These are phyloP conservation scores for Jasminum sambac DNA, from an alignment of 257 asterid genomes.

Conservation along the genomic window DNA sequence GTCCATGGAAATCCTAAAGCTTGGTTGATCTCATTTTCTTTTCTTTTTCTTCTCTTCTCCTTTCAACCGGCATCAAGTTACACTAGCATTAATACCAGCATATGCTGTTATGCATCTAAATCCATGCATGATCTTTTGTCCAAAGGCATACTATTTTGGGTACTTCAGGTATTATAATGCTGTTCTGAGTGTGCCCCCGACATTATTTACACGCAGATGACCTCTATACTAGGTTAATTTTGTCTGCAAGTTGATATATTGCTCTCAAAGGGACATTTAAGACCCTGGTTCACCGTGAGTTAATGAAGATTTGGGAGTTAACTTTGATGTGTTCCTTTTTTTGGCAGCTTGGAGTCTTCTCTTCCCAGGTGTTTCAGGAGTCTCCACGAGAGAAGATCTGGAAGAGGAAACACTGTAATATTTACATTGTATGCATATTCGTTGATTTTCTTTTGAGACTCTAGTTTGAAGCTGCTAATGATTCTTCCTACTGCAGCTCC, in stretches of 20 bases:
- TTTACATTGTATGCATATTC: slow-evolving; percentile 6
- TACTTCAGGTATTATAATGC: neutral
- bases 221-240: too few species aligned
- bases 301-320: slow-evolving; percentile 17
- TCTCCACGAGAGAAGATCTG: slow-evolving; percentile 90
- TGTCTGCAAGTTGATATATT: neutral
- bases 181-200: too few species aligned
- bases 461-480: slow-evolving; percentile 28
- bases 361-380: slow-evolving; percentile 98
- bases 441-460: slow-evolving; percentile 23
- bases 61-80: neutral
- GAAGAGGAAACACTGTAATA: slow-evolving; percentile 85
- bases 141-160: neutral
- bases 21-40: neutral
- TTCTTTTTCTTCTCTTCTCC: neutral
- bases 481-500: slow-evolving; percentile 65
- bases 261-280: neutral
- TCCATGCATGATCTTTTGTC: slow-evolving; percentile 1
- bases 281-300: slow-evolving; percentile 3
- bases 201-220: too few species aligned
- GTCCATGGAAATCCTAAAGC: neutral
- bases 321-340: slow-evolving; percentile 27
- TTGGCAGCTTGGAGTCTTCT: slow-evolving; percentile 91
- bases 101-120: neutral
- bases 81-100: neutral